These are phyloP conservation scores for Lactifluus pinguis DNA, from an alignment of 768 basidiomycete genomes.

Conservation along the genomic window DNA sequence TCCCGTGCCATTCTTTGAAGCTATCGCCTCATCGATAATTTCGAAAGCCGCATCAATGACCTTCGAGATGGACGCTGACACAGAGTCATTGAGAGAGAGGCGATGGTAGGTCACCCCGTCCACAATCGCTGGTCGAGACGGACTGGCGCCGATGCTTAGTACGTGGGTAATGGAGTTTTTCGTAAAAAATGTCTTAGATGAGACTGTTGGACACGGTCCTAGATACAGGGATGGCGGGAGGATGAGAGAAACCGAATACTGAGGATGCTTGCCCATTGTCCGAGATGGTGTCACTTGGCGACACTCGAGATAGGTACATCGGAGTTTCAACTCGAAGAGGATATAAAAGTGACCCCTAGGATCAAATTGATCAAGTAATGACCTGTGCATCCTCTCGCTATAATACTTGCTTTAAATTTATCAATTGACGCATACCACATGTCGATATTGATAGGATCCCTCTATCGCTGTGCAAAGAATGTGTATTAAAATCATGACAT, in stretches of 20 bases:
- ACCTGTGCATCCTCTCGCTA: too few relatives aligned
- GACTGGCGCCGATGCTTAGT: conserved; percentile 18
- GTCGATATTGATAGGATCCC: too few relatives aligned
- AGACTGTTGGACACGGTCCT: conserved; percentile 34
- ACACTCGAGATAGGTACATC: background rate
- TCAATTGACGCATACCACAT: too few relatives aligned
- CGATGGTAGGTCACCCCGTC: conserved; percentile 31
- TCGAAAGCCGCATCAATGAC: conserved; percentile 24
- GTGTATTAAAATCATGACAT: too few relatives aligned
- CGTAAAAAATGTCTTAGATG: conserved; percentile 28
- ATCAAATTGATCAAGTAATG: background rate
- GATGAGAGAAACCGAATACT: conserved; percentile 13
- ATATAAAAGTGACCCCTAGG: background rate
- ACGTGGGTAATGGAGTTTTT: conserved; percentile 32
- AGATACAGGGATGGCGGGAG: conserved; percentile 28
- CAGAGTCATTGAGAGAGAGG: conserved; percentile 31
- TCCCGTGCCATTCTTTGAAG: conserved; percentile 19
- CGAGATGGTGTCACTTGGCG: background rate
- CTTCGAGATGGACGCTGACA: conserved; percentile 24
- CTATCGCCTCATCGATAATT: conserved; percentile 24
- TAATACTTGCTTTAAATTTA: too few relatives aligned
- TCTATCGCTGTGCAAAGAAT: too few relatives aligned
- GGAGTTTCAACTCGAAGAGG: background rate
- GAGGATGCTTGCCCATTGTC: background rate
- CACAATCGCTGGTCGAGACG: conserved; percentile 20